Percentiles rank a stretch among this genome's conserved stretches.
These are phyloP conservation scores for Takashimella koratensis DNA, from an alignment of 1,284 basidiomycete genomes.

Conservation along the genomic window DNA sequence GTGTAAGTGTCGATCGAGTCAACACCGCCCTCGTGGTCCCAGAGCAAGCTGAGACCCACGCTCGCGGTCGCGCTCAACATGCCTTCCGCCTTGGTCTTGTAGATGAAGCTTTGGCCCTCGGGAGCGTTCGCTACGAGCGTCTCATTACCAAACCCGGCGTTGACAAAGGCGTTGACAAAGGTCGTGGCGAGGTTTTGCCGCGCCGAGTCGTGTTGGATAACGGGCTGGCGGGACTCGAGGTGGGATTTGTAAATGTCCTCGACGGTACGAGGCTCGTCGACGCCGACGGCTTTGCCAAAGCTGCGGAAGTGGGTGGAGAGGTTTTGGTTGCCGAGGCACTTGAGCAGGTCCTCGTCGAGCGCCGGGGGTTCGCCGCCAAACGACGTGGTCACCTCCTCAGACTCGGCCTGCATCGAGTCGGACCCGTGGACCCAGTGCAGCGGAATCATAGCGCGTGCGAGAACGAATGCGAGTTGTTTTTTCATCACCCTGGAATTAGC, in stretches of 20 bases:
- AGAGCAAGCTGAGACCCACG: slow-evolving; percentile 86
- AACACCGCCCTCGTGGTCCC: slow-evolving; percentile 94
- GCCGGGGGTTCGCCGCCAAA: slow-evolving; percentile 52
- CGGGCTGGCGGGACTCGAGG: slow-evolving; percentile 71
- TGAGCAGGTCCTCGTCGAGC: slow-evolving; percentile 75
- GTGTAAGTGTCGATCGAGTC: slow-evolving; percentile 97
- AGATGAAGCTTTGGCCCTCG: slow-evolving; percentile 96
- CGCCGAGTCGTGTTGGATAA: slow-evolving; percentile 83
- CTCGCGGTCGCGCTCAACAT: slow-evolving; percentile 97
- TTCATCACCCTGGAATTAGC: slow-evolving; percentile 68
- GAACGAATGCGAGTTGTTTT: slow-evolving; percentile 88
- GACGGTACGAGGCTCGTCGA: slow-evolving; percentile 81
- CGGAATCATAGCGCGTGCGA: slow-evolving; percentile 88
- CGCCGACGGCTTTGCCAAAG: slow-evolving; percentile 93
- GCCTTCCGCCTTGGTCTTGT: slow-evolving; percentile 98
- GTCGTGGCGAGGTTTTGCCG: slow-evolving; percentile 92
- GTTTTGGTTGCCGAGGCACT: slow-evolving; percentile 78
- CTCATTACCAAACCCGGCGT: slow-evolving; percentile 98
- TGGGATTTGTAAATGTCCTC: slow-evolving; percentile 99
- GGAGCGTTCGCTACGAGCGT: slow-evolving; percentile 96
- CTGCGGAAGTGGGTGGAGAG: slow-evolving; percentile 81
- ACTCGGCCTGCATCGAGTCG: slow-evolving; percentile 54
- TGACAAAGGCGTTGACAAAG: slow-evolving; percentile 98
- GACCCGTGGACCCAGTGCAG: slow-evolving; percentile 75
- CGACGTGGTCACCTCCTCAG: slow-evolving; percentile 47